phyloP scores from a whole-genome alignment of 2,329 filamentous ascomycete genomes.

The Cephalotrichum gorgonifer region DNA sequence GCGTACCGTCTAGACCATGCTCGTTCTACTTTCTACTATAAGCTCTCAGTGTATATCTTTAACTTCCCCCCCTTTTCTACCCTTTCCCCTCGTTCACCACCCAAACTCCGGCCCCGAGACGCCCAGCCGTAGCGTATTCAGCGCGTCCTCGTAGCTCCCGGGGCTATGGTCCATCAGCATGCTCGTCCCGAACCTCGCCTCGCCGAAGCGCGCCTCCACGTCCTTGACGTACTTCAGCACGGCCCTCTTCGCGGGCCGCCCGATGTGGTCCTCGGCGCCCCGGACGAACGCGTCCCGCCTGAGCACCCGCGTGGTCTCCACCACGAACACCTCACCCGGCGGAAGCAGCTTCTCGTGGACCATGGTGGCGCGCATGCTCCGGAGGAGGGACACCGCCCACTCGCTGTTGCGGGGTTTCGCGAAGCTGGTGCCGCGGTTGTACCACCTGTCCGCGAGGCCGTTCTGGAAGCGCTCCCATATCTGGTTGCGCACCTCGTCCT shows the following conservation, averaged over 20 bases:
- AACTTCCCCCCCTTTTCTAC: background rate
- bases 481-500: slow-evolving; percentile 54
- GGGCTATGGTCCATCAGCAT: slow-evolving; percentile 72
- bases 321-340: slow-evolving; percentile 65
- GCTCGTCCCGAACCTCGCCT: slow-evolving; percentile 59
- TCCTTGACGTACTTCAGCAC: slow-evolving; percentile 62
- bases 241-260: slow-evolving; percentile 55
- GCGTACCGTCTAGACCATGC: too few relatives aligned
- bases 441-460: slow-evolving; percentile 53
- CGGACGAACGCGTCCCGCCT: slow-evolving; percentile 53
- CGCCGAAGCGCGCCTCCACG: slow-evolving; percentile 59
- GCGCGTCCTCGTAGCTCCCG: slow-evolving; percentile 59
- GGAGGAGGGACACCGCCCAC: slow-evolving; percentile 60
- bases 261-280: slow-evolving; percentile 38
- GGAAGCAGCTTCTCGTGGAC: slow-evolving; percentile 59
- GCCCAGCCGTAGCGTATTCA: slow-evolving; percentile 47
- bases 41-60: background rate
- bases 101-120: slow-evolving; percentile 22
- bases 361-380: slow-evolving; percentile 57
- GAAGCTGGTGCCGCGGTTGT: slow-evolving; percentile 26
- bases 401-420: slow-evolving; percentile 19
- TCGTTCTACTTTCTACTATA: background rate
- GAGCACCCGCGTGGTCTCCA: slow-evolving; percentile 59
- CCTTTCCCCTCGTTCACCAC: background rate
- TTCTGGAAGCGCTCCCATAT: slow-evolving; percentile 56